Evolutionary conservation across 2,329 filamentous ascomycete genomes (phyloP).

Genomic region (Xylariaceae sp.): DNA sequence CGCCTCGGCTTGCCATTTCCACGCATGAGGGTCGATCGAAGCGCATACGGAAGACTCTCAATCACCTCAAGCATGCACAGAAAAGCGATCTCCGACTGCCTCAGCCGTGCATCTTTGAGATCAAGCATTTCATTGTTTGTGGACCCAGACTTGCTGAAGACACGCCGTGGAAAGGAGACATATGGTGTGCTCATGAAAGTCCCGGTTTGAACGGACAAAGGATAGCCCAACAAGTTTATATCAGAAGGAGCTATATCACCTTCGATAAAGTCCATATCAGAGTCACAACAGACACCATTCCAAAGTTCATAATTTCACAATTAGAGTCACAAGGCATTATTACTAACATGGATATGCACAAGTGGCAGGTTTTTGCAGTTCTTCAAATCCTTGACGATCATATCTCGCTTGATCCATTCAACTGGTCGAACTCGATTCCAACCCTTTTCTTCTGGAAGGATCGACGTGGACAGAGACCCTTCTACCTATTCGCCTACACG

Average conservation of each 20-base stretch:
- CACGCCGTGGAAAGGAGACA: not conserved
- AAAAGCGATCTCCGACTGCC: not conserved
- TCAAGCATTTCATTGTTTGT: not conserved
- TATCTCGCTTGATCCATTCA: constrained; percentile 14
- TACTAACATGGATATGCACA: constrained; percentile 30
- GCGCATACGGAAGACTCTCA: not conserved
- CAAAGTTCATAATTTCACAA: constrained; percentile 39
- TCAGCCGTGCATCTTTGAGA: not conserved
- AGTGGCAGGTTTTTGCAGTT: constrained; percentile 28
- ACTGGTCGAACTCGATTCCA: constrained; percentile 30
- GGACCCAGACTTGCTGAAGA: constrained; percentile 2
- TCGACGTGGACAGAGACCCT: constrained; percentile 32
- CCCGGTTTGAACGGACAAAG: no score
- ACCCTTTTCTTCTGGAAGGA: constrained; percentile 39
- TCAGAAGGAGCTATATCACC: not conserved
- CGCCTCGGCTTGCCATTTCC: no score
- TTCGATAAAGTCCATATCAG: not conserved
- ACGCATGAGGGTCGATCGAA: not conserved
- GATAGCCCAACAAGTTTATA: not conserved
- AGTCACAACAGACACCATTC: constrained; percentile 18
- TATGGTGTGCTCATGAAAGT: no score
- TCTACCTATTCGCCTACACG: constrained; percentile 40
- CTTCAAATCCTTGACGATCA: constrained; percentile 25
- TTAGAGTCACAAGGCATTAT: constrained; percentile 35
- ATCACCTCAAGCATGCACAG: not conserved